Percentiles rank a stretch among this genome's conserved stretches.
Evolutionary conservation across 257 asterid species (phyloP).

Genomic region (Solanum sejunctum): DNA sequence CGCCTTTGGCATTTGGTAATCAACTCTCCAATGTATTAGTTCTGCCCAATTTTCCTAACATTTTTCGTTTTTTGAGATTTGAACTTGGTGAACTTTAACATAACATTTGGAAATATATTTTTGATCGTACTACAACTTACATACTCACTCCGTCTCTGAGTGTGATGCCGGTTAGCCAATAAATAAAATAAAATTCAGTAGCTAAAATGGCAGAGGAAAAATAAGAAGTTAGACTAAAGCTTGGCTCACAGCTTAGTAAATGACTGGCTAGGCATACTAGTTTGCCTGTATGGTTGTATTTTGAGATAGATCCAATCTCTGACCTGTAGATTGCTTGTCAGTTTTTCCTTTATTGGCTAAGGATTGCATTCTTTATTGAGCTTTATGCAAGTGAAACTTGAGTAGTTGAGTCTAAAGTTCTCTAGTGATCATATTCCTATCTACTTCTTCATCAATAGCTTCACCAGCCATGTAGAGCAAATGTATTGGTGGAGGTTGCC

Average conservation of each 20-base stretch:
- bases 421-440: not conserved
- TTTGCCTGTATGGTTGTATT: not conserved
- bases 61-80: not conserved
- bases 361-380: not conserved
- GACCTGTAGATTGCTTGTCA: not conserved
- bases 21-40: not conserved
- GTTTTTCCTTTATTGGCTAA: not conserved
- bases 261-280: not conserved
- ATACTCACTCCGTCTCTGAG: not conserved
- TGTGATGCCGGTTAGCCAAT: no score
- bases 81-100: not conserved
- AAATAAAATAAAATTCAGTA: not conserved
- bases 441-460: not conserved
- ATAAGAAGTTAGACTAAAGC: not conserved
- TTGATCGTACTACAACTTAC: not conserved
- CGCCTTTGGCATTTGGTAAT: constrained; percentile 86
- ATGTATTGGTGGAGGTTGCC: not conserved
- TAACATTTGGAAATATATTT: not conserved
- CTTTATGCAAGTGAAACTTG: not conserved
- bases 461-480: not conserved
- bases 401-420: not conserved
- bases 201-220: not conserved
- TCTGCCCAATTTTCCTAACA: not conserved
- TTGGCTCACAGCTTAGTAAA: not conserved
- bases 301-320: not conserved